Conservation (phyloP, 208 protist species). For the Leishmania aethiopica region DNA sequence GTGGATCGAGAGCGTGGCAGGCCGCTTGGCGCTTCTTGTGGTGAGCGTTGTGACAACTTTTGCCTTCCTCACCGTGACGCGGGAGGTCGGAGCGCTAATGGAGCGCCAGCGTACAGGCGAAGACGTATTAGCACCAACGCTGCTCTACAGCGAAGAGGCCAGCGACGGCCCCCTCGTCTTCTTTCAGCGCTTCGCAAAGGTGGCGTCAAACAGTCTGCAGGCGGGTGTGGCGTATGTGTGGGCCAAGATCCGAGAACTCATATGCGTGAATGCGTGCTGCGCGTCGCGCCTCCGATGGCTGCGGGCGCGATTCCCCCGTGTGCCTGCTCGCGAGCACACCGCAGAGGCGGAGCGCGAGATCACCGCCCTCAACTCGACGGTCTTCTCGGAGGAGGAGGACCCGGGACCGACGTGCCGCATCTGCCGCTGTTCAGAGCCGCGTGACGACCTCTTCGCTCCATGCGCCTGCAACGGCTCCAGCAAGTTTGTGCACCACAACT, state of each 20-base stretch:
- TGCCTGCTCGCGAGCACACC: slow-evolving; percentile 9
- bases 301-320: not conserved
- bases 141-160: slow-evolving; percentile 20
- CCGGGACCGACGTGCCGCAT: slow-evolving; percentile 27
- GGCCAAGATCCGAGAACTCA: not conserved
- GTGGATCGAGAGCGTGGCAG: slow-evolving; percentile 27
- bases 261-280: not conserved
- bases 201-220: slow-evolving; percentile 10
- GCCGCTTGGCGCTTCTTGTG: slow-evolving; percentile 24
- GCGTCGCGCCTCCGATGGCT: slow-evolving; percentile 16
- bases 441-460: slow-evolving; percentile 30
- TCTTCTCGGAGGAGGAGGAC: slow-evolving; percentile 25
- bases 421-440: slow-evolving; percentile 26
- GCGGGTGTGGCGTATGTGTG: not conserved
- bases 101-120: slow-evolving; percentile 5
- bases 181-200: slow-evolving; percentile 14
- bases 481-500: slow-evolving; percentile 31
- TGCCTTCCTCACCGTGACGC: slow-evolving; percentile 15
- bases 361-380: not conserved
- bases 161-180: slow-evolving; percentile 7
- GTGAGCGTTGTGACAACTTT: slow-evolving; percentile 7
- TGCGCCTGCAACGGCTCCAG: slow-evolving; percentile 36
- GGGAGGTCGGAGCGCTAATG: slow-evolving; percentile 19
- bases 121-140: not conserved
- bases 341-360: slow-evolving; percentile 21